Evolutionary conservation across 805 yeast genomes (phyloP).

Genomic region (Starmera caribaea): DNA sequence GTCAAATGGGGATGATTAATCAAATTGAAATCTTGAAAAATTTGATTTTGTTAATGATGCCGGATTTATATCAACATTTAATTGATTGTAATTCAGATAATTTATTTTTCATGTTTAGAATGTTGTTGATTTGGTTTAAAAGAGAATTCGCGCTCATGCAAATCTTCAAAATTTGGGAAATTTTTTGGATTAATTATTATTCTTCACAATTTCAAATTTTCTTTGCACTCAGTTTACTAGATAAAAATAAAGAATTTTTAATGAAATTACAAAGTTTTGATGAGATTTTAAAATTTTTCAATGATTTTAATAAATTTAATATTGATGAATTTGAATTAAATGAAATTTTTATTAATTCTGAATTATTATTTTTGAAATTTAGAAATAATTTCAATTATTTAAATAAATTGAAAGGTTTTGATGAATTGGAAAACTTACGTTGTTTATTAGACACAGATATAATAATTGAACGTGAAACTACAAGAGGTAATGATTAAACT

Average conservation of each 20-base stretch:
- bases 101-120: slow-evolving; percentile 87
- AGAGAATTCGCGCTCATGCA: slow-evolving; percentile 80
- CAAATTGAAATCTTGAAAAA: slow-evolving; percentile 82
- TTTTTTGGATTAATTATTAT: slow-evolving; percentile 79
- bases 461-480: slow-evolving; percentile 52
- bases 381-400: slow-evolving; percentile 73
- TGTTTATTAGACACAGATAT: slow-evolving; percentile 48
- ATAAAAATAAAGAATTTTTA: slow-evolving; percentile 71
- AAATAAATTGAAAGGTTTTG: slow-evolving; percentile 23
- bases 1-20: slow-evolving; percentile 85
- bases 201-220: slow-evolving; percentile 84
- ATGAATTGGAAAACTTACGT: slow-evolving; percentile 38
- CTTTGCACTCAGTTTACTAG: slow-evolving; percentile 80
- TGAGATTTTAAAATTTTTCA: slow-evolving; percentile 86
- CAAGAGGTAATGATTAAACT: slow-evolving; percentile 14
- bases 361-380: slow-evolving; percentile 71
- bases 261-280: slow-evolving; percentile 73
- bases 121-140: slow-evolving; percentile 93
- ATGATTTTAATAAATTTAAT: slow-evolving; percentile 60
- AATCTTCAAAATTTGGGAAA: slow-evolving; percentile 82
- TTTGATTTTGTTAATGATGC: slow-evolving; percentile 83
- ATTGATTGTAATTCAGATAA: slow-evolving; percentile 84
- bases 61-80: slow-evolving; percentile 71
- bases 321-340: slow-evolving; percentile 48
- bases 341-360: slow-evolving; percentile 76